Evolutionary conservation across 78 protist species (phyloP).

Genomic region (Dictyostelium capitatum): DNA sequence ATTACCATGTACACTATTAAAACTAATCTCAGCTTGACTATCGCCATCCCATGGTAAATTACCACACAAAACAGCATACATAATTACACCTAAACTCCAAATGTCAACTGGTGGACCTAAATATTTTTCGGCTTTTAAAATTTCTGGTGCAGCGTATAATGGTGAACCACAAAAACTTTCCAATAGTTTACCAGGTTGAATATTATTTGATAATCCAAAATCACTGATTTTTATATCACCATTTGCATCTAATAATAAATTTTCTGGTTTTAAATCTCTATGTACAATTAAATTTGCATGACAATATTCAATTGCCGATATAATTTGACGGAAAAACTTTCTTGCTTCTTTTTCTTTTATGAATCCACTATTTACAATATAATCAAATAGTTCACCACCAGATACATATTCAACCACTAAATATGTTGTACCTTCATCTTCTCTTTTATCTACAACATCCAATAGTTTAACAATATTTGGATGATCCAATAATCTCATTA

Average conservation of each 20-base stretch:
- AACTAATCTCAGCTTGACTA: slow-evolving; percentile 60
- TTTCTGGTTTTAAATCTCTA: slow-evolving; percentile 94
- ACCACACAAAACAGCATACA: slow-evolving; percentile 68
- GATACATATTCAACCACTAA: slow-evolving; percentile 64
- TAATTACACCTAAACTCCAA: slow-evolving; percentile 85
- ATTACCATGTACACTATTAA: slow-evolving; percentile 46
- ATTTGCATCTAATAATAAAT: slow-evolving; percentile 86
- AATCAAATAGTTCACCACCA: slow-evolving; percentile 87
- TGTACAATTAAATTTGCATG: slow-evolving; percentile 87
- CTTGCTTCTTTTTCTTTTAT: slow-evolving; percentile 83
- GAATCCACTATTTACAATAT: slow-evolving; percentile 63
- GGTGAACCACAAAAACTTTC: slow-evolving; percentile 92
- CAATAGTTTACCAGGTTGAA: slow-evolving; percentile 80
- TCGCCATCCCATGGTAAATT: slow-evolving; percentile 79
- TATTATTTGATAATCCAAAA: slow-evolving; percentile 88
- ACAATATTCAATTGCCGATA: slow-evolving; percentile 82
- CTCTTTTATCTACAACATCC: slow-evolving; percentile 73
- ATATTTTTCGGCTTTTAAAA: slow-evolving; percentile 81
- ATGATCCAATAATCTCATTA: slow-evolving; percentile 75
- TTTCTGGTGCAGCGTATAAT: slow-evolving; percentile 92
- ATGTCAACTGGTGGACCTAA: slow-evolving; percentile 87
- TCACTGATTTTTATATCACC: slow-evolving; percentile 92
- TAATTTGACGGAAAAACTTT: slow-evolving; percentile 74
- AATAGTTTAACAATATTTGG: slow-evolving; percentile 82
- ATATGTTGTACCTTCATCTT: slow-evolving; percentile 42